A percentile compares a stretch with the other conserved stretches of the same genome.
Conservation (phyloP, 768 basidiomycete genomes). For the Calocera viscosa region DNA sequence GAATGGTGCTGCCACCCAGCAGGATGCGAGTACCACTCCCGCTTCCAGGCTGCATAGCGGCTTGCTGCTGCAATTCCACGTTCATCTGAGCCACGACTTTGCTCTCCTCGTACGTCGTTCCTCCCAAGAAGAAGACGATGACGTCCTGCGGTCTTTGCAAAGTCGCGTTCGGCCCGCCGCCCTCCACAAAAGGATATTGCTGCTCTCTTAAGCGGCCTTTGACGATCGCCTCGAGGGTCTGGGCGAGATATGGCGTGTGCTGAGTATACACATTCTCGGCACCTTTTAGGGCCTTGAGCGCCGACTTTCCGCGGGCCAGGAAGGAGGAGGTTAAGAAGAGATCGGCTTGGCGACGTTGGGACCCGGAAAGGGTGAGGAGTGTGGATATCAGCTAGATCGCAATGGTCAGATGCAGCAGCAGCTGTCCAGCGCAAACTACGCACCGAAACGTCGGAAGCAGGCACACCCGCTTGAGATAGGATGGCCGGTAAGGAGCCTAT, state of each 20-base stretch:
- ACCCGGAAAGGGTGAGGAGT: conserved; percentile 81
- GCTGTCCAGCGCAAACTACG: conserved; percentile 14
- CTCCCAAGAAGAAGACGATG: conserved; percentile 93
- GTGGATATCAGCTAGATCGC: conserved; percentile 72
- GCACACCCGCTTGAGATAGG: conserved; percentile 36
- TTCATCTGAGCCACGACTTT: conserved; percentile 74
- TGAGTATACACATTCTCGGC: conserved; percentile 99
- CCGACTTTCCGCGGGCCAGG: conserved; percentile 85
- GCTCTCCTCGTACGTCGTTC: conserved; percentile 92
- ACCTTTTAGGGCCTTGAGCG: conserved; percentile 93
- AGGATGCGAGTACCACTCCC: conserved; percentile 62
- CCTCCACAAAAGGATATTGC: conserved; percentile 79
- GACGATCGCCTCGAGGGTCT: conserved; percentile 81
- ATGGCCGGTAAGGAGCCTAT: not conserved
- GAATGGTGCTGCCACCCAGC: conserved; percentile 87
- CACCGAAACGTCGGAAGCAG: conserved; percentile 63
- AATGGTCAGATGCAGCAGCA: not conserved
- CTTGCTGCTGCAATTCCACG: conserved; percentile 41
- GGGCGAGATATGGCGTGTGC: conserved; percentile 82
- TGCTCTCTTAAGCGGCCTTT: conserved; percentile 76
- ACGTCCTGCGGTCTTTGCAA: conserved; percentile 90
- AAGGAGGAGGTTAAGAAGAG: conserved; percentile 91
- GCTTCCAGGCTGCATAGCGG: conserved; percentile 16
- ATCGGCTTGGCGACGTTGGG: conserved; percentile 94
- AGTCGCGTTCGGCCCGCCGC: conserved; percentile 44